Base-by-base conservation (phyloP, 1,284 basidiomycete genomes). In the Pterulicium gracile region DNA sequence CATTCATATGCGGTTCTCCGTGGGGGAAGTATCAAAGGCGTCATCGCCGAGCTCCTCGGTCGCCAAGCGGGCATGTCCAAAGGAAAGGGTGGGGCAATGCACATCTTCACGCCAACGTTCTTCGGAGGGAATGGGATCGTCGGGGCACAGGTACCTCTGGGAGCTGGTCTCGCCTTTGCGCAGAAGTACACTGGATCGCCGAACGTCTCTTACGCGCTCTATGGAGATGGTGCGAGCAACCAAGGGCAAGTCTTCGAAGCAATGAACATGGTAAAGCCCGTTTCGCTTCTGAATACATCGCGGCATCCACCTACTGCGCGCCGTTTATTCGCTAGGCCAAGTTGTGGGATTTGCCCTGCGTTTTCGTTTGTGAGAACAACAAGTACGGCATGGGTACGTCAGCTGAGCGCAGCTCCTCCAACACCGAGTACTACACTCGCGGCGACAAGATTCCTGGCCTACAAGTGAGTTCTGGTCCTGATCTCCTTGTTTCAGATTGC, bases 61-160 rank as follows among this genome's bases (percentile, higher is more conserved):
- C 89, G 94, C 53, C 80, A 90, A 57, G 75, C 61, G 49, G 94
- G 95, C 65, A 96, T 98, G 88, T 97, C 93, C 42, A 71, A 85
- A 59, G 96, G 96, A 57, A 98, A 98, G 72, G 95, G 95, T 60
- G 96, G 95, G 17, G 98, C 95, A 21, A 98, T 98, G 95, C 92
- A 96, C 75, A 94, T 96, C 66, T 96, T 96, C 73, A 96, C 92
- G 18, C 84, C 84, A 13, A 81, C 87, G 24, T 98, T 98, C 83
- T 96, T 93, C 58, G 95, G 95, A 54, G 94, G 95, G 23, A 98
- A 98, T 67, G 96, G 96, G 68, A 98, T 98, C 65, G 95, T 98
- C 62, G 95, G 95, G 55, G 95, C 96, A 13, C 96, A 98, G 70
- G 94, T 98, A 3, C 95, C 96, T 42, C 64, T 98, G 50, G 95